Base-by-base conservation (phyloP, 129 eudicot species). In the Gnaphalium uliginosum region DNA sequence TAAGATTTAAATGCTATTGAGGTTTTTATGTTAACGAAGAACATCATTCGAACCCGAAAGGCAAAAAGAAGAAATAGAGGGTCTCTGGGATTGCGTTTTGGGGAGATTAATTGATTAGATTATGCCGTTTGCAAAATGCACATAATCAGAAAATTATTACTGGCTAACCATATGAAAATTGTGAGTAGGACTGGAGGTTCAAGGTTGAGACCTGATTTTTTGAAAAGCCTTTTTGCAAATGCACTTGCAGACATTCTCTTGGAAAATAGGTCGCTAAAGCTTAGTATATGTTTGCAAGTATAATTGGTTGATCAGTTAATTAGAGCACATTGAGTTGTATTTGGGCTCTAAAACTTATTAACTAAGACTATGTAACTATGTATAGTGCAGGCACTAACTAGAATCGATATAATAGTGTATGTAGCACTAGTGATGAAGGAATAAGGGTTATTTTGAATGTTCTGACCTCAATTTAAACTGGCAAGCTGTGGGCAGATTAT, bases 31-130 rank as follows among this genome's bases (percentile, higher is more conserved):
- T 58, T 67, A 33, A 33, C n/a, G 23, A 46, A 18, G 64, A 75
- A 75, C 53, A 66, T 76, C 50, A 4, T 23, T 33, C 53, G 54
- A 65, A 19, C 56, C 57, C 41, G 33, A 76, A 8, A 76, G 54
- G 37, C 4, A 65, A 65, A 76, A 33, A 76, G 2, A n/a, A 71
- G 9, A 32, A 66, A 17, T 30, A 43, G 21, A 51, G 7, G 58
- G 46, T 39, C 13, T 39, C 8, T 9, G 46, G 46, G 46, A 39
- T 9, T 10, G 50, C 4, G 15, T 10, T 41, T 41, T 10, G 50
- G 15, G 4, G 3, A 41, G 50, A 10, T 41, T 41, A 10, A 41
- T 41, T 41, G 50, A 41, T 41, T 41, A 41, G 50, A 41, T 41
- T 41, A 41, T 41, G 50, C 4, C 3, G 4, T 41, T 41, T 41